Evolutionary conservation across 345 rosid species (phyloP).

Genomic region (Alliaria petiolata): DNA sequence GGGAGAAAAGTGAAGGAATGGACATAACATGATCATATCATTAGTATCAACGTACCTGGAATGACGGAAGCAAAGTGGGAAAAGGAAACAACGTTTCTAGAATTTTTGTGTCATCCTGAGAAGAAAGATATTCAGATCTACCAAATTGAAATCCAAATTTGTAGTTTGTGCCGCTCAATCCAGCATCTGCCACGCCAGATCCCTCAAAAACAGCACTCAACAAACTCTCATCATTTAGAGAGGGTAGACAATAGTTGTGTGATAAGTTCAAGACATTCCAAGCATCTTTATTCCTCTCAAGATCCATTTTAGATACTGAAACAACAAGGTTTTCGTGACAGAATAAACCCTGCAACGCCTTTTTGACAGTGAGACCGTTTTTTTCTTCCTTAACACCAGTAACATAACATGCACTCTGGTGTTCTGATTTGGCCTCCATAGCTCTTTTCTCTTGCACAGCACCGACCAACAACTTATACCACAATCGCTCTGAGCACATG

Average conservation of each 20-base stretch:
- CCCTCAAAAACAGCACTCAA: conserved; percentile 61
- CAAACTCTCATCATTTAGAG: conserved; percentile 67
- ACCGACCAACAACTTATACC: conserved; percentile 54
- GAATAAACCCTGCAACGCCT: conserved; percentile 43
- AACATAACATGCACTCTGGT: conserved; percentile 28
- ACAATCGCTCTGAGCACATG: conserved; percentile 44
- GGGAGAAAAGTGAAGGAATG: neutral
- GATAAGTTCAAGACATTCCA: conserved; percentile 61
- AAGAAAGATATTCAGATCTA: conserved; percentile 52
- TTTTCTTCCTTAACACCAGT: conserved; percentile 23
- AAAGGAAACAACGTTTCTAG: conserved; percentile 78
- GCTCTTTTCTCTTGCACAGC: conserved; percentile 41
- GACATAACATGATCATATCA: conserved; percentile 11
- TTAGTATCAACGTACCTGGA: conserved; percentile 49
- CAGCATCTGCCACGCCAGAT: conserved; percentile 31
- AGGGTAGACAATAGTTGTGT: conserved; percentile 56
- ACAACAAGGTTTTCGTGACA: conserved; percentile 76
- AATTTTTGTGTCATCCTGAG: conserved; percentile 50
- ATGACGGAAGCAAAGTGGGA: conserved; percentile 88
- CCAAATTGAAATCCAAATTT: conserved; percentile 72
- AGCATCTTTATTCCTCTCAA: conserved; percentile 45
- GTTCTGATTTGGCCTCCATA: conserved; percentile 32
- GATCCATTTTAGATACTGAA: conserved; percentile 53
- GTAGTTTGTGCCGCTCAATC: conserved; percentile 60
- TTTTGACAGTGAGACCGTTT: conserved; percentile 17